Conservation (phyloP, 192 early-diverging fungal genomes). For the Lobosporangium transversale region DNA sequence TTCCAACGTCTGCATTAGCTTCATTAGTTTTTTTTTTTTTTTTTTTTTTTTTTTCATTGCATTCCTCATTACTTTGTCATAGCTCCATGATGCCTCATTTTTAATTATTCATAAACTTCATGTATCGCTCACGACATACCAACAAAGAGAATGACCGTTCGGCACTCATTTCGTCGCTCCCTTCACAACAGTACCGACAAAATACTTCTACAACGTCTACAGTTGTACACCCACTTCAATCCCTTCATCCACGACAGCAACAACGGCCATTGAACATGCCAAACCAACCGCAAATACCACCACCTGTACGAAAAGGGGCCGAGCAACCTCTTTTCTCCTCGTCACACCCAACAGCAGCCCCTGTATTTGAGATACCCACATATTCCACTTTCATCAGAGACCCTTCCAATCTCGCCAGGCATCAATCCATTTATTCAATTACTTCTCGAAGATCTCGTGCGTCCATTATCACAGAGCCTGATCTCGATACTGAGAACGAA, state of each 20-base stretch:
- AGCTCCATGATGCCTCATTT: too few relatives aligned
- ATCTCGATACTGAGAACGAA: conserved; percentile 33
- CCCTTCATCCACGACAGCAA: conserved; percentile 31
- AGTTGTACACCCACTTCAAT: conserved; percentile 18
- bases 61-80: background rate
- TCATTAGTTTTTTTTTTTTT: too few relatives aligned
- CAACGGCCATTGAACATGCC: background rate
- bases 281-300: conserved; percentile 2
- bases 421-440: conserved; percentile 41
- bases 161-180: conserved; percentile 8
- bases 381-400: conserved; percentile 45
- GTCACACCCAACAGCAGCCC: background rate
- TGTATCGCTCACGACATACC: background rate
- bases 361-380: conserved; percentile 27
- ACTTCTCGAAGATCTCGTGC: conserved; percentile 29
- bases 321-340: background rate
- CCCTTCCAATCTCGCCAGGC: conserved; percentile 22
- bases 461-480: conserved; percentile 45
- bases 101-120: background rate
- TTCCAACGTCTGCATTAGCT: too few relatives aligned
- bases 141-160: conserved; percentile 24
- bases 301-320: conserved; percentile 6
- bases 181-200: background rate
- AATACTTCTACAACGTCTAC: background rate
- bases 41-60: conserved; percentile 1